phyloP scores from a whole-genome alignment of 2,329 filamentous ascomycete species.

The Fusarium citri region DNA sequence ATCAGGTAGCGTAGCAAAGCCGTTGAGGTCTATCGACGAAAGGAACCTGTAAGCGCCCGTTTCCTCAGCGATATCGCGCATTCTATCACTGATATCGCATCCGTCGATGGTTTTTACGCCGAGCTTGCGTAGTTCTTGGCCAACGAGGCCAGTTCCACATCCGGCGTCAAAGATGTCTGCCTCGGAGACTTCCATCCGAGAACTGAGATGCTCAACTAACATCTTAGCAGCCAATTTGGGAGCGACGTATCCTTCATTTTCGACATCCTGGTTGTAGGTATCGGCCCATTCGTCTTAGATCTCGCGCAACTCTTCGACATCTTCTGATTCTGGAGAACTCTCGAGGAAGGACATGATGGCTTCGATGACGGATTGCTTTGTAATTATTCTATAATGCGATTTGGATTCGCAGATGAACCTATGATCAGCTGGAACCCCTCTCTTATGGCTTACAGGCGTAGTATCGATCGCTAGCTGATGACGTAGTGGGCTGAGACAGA shows the following conservation, averaged over 20 bases:
- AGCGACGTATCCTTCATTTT: conserved; percentile 54
- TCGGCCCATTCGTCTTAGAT: conserved; percentile 47
- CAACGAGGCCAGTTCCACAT: conserved; percentile 64
- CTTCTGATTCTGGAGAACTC: not conserved
- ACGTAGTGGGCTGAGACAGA: not conserved
- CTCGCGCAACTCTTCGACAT: conserved; percentile 1
- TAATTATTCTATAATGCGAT: no score
- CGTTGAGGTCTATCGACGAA: no score
- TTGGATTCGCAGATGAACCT: no score
- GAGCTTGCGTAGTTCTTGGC: conserved; percentile 54
- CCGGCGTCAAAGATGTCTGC: conserved; percentile 60
- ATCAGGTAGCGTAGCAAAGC: not conserved
- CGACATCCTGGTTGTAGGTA: conserved; percentile 44
- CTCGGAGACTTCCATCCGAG: not conserved
- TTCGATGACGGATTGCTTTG: not conserved
- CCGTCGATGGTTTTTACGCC: conserved; percentile 58
- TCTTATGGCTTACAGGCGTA: no score
- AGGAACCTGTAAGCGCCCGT: conserved; percentile 58
- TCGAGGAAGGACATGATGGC: conserved; percentile 16
- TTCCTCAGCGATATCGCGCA: conserved; percentile 59
- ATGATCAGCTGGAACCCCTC: no score
- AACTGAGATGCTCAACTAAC: conserved; percentile 41
- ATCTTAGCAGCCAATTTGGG: conserved; percentile 51
- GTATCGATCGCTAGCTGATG: not conserved
- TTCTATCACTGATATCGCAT: conserved; percentile 60